Percentiles rank a stretch among this genome's conserved stretches.
Evolutionary conservation across 139 green algal species (phyloP).

Genomic region (Parachlorella kessleri): DNA sequence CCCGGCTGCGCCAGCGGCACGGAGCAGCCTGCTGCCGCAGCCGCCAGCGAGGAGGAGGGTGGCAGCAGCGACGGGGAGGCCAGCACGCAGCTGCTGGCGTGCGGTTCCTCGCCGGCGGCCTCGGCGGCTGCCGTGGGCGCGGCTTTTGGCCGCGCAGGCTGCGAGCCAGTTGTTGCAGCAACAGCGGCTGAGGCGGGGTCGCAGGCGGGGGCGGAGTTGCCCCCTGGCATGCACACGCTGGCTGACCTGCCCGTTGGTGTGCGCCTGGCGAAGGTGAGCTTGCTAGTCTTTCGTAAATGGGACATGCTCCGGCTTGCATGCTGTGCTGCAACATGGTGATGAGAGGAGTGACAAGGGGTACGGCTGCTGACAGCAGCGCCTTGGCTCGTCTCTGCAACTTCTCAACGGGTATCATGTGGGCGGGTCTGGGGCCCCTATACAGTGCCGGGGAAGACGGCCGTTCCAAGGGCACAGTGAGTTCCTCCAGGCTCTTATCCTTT

Average conservation of each 20-base stretch:
- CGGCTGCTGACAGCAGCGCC: neutral
- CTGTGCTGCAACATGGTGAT: neutral
- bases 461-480: neutral
- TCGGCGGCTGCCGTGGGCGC: neutral
- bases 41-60: slow-evolving; percentile 12
- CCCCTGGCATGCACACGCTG: slow-evolving; percentile 15
- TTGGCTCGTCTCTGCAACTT: no score
- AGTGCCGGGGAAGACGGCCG: neutral
- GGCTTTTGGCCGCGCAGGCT: neutral
- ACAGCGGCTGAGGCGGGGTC: neutral
- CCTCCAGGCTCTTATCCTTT: neutral
- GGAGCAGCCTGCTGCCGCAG: neutral
- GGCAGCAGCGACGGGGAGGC: slow-evolving; percentile 26
- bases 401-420: no score
- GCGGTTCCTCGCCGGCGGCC: neutral
- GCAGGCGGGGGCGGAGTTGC: slow-evolving; percentile 2
- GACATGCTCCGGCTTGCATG: neutral
- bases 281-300: neutral
- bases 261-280: slow-evolving; percentile 8
- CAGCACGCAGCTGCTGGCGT: neutral
- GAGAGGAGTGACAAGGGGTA: no score
- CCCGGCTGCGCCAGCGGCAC: slow-evolving; percentile 50
- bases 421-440: neutral
- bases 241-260: slow-evolving; percentile 28
- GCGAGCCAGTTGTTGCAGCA: neutral